Evolutionary conservation across 495 filamentous ascomycete genomes (phyloP).

Genomic region (Trichoderma orchidacearum): DNA sequence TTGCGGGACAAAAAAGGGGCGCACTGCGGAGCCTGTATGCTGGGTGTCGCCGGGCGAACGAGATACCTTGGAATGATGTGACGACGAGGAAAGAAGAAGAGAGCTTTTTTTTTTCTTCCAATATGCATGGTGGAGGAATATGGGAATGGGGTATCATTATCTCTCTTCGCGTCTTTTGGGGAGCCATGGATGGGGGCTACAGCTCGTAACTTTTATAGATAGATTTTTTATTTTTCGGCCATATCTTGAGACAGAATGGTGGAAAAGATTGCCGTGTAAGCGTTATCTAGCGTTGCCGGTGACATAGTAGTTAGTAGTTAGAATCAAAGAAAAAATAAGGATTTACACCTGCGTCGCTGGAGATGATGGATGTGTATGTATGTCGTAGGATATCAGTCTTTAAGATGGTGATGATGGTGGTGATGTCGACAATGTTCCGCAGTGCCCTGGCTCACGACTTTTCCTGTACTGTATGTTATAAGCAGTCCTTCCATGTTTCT

Average conservation of each 20-base stretch:
- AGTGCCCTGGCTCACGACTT: too few species aligned
- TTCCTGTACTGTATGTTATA: too few species aligned
- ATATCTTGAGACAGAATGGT: not conserved
- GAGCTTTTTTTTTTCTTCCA: too few species aligned
- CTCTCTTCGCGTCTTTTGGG: not conserved
- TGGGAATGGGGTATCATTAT: not conserved
- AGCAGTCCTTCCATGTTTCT: too few species aligned
- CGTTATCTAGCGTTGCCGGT: not conserved
- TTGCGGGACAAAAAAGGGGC: not conserved
- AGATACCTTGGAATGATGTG: not conserved
- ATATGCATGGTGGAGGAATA: slow-evolving; percentile 3
- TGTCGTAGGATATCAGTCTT: not conserved
- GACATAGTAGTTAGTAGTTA: not conserved
- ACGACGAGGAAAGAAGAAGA: not conserved
- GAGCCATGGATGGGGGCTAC: not conserved
- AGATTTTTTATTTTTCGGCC: not conserved
- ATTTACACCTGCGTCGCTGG: not conserved
- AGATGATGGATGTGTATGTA: too few species aligned
- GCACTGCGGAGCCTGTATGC: not conserved
- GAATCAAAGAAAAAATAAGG: not conserved
- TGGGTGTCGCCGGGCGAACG: not conserved
- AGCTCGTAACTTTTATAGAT: not conserved
- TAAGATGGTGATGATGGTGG: too few species aligned
- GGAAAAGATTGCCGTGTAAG: not conserved
- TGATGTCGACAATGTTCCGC: too few species aligned